Evolutionary conservation across 768 basidiomycete species (phyloP), one percentile per base, ranked within the genome.

Genomic region (Lactarius hatsudake): DNA sequence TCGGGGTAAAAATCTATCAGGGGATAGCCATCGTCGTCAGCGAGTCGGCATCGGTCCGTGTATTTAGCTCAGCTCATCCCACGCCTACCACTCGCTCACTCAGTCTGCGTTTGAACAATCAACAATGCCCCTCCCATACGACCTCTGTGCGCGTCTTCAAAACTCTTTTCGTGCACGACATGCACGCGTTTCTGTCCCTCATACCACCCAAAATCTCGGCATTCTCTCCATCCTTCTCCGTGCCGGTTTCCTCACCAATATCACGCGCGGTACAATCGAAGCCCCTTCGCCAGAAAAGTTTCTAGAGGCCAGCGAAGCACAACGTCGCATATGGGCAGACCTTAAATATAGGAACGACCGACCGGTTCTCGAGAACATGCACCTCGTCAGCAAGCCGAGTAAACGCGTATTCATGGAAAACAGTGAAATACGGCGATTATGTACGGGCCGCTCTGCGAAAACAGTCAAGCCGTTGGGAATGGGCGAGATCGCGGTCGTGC

Each of bases 321-420:
- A 94, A 64, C 83, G 84, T 38, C 86, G 94, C 43, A 91, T 98
- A 77, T 97, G 96, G 94, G 93, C 93, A 2, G 87, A 89, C 60
- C 86, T 98, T 71, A 99, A 99, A 79, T 96, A 96, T 79, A 86
- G 96, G 59, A 87, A 93, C 71, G 93, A 97, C 76, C 81, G 85
- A 36, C 93, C 95, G 6, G 93, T 98, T 26, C 81, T 99, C 68
- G 81, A 79, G 61, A 74, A 82, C 71, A 94, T 98, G 88, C 79
- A 85, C 59, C 84, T 96, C 76, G 82, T 98, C 71, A 91, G 89
- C 78, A 88, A 83, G 76, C 94, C 96, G 2, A 91, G 88, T 76
- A 87, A 90, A 74, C 82, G 89, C 61, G 83, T 97, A 42, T 85
- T 87, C 72, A 89, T 97, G 85, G 83, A 86, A 56, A 66, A 82